Base-by-base conservation (phyloP, 805 yeast species). In the Saccharomycopsis capsularis region DNA sequence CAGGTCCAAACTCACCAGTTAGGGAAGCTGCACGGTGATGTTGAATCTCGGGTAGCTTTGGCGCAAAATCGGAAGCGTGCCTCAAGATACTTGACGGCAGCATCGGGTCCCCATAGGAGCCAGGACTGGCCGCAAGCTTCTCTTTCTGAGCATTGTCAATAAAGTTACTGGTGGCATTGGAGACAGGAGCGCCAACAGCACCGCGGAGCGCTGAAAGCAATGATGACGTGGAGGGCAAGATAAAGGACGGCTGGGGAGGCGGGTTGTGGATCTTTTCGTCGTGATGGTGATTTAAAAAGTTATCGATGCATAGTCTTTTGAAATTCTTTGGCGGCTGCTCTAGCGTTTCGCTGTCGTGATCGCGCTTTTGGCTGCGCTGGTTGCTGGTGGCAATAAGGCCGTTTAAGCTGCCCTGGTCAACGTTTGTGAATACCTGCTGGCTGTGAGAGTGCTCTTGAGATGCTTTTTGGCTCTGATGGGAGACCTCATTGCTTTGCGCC, bases 231-330 rank as follows among this genome's bases (percentile, higher is more conserved):
- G 21, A 19, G 3, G 50, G 50, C 5, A 41, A 21, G 23, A 42
- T 42, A 35, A 42, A 34, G 3, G 36, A 13, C 11, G 50, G 50
- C 25, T 47, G 50, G 9, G 42, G 50, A 5, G 50, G 50, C 3
- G 50, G 50, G 4, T 44, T 23, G 27, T 19, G 44, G 29, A 40
- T 30, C 9, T 39, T 39, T 15, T 47, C 39, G n/a, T 40, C 44
- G n/a, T 34, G 38, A 34, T 34, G 38, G 19, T 39, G 23, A 29
- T 46, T 39, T 15, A 40, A 30, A 16, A 46, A 35, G 30, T 27
- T 29, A 18, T 4, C 22, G 18, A 39, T 32, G 4, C 40, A 39
- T 23, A 30, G 13, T 36, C 45, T 46, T 40, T 46, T 40, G 19
- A 15, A 19, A 22, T 21, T 41, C 9, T 46, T 46, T 15, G 9